Base-by-base conservation (phyloP, 164 flowering plant species). In the Stephania cephalantha region DNA sequence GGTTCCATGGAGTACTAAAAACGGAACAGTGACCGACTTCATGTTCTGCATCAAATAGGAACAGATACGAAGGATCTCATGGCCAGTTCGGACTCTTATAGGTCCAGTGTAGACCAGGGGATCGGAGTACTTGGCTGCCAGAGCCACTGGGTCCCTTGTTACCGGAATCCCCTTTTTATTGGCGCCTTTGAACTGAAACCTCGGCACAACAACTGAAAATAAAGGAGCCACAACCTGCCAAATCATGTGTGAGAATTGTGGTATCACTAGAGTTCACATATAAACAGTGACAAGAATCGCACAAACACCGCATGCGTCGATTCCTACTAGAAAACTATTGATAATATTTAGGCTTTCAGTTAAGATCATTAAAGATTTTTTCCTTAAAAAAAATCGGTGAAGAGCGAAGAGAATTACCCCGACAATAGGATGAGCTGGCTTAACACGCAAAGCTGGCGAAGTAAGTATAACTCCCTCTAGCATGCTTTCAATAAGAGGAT, bases 41-140 rank as follows among this genome's bases (percentile, higher is more conserved):
- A 94, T 86, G 85, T 90, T 94, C 53, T 90, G 88, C 84, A 78
- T 87, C 81, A 96, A 78, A 79, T 85, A 84, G 31, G 97, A 85
- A 9, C 93, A 86, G 69, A 96, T 90, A 17, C 97, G 93, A 69
- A 94, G 79, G 74, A 92, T 96, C 80, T 96, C 99, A 35, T 92
- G 91, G 45, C 98, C 98, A 0, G 99, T 96, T 80, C 99, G 86
- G 73, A 92, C 95, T 79, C 99, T 87, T 12, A 96, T 92, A 29
- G 97, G 98, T 5, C 98, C 98, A 4, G 99, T 95, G 78, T 95
- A 95, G 75, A 95, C 99, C 80, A 95, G 71, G 7, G 99, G 99
- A 80, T 93, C 99, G 0, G 98, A 85, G 78, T 96, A 94, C 81
- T 96, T 94, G 50, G 98, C 99, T 74, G 83, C 9, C 58, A 96